Conservation (phyloP, 176 grass and related monocot genomes). For the Luzula sylvatica region DNA sequence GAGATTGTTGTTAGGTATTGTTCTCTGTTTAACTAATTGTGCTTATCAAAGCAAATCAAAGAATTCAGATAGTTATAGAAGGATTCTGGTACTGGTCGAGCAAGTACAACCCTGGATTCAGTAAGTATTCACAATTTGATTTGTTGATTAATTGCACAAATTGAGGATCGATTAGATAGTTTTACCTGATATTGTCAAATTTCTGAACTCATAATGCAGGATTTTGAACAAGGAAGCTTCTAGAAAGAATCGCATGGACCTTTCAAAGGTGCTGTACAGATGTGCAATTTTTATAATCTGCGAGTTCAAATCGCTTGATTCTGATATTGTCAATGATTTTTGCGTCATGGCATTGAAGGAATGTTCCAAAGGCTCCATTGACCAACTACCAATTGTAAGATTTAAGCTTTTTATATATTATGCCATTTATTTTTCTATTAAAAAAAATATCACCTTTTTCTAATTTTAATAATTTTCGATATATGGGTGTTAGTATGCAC, state of each 20-base stretch:
- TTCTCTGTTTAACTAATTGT: slow-evolving; percentile 42
- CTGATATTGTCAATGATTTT: slow-evolving; percentile 31
- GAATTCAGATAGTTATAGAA: slow-evolving; percentile 29
- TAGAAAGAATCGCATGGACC: slow-evolving; percentile 32
- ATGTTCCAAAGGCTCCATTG: slow-evolving; percentile 25
- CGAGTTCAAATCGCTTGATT: slow-evolving; percentile 26
- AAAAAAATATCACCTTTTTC: too few species aligned
- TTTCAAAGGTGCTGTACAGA: slow-evolving; percentile 43
- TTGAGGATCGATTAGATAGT: not conserved
- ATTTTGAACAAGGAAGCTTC: slow-evolving; percentile 28
- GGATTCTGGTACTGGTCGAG: slow-evolving; percentile 36
- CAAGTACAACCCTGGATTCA: slow-evolving; percentile 59
- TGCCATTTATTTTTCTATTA: too few species aligned
- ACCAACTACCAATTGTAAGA: slow-evolving; percentile 45
- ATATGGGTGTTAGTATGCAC: too few species aligned
- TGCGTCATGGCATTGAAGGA: slow-evolving; percentile 25
- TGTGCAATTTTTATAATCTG: slow-evolving; percentile 47
- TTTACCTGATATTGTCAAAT: not conserved
- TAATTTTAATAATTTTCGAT: too few species aligned
- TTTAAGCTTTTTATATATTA: too few species aligned
- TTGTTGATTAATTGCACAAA: not conserved
- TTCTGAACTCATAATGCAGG: slow-evolving; percentile 28
- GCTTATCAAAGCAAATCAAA: slow-evolving; percentile 43
- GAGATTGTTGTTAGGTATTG: slow-evolving; percentile 40
- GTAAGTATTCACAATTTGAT: slow-evolving; percentile 24